Evolutionary conservation across 106 monocot species (phyloP).

Genomic region (Alisma plantagoaquatica): DNA sequence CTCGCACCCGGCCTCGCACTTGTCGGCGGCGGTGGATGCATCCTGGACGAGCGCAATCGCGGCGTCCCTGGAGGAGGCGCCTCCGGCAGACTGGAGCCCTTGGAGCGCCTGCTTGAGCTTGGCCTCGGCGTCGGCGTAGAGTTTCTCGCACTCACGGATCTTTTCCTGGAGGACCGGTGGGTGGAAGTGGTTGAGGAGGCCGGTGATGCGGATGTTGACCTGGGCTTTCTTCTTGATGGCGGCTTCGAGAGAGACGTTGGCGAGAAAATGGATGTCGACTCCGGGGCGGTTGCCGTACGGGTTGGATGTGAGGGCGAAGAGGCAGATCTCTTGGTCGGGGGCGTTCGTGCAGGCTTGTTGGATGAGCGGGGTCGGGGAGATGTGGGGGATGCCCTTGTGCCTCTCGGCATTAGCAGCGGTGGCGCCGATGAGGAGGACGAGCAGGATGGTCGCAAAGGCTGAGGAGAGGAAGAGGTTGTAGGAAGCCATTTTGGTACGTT

Average conservation of each 20-base stretch:
- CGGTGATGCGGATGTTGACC: not conserved
- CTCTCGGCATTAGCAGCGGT: not conserved
- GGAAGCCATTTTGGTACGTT: no score
- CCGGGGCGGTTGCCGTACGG: not conserved
- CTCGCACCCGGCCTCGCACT: not conserved
- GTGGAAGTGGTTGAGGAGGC: not conserved
- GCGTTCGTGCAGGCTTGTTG: not conserved
- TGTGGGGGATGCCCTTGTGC: not conserved
- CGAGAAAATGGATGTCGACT: not conserved
- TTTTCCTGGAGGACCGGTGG: not conserved
- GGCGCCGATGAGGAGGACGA: not conserved
- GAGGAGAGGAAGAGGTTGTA: no score
- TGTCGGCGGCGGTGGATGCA: not conserved
- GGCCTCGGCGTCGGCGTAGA: not conserved
- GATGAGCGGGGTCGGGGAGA: not conserved
- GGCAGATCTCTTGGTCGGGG: not conserved
- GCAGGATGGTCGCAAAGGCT: no score
- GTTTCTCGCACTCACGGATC: not conserved
- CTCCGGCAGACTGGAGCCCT: not conserved
- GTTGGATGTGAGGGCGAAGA: not conserved
- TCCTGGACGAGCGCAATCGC: not conserved
- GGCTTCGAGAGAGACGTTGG: not conserved
- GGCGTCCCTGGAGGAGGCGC: not conserved
- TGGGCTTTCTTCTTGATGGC: not conserved
- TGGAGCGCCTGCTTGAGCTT: not conserved